Evolutionary conservation across 2,329 filamentous ascomycete genomes (phyloP), one percentile per base, ranked within the genome.

Genomic region (Ophiostoma piceae): DNA sequence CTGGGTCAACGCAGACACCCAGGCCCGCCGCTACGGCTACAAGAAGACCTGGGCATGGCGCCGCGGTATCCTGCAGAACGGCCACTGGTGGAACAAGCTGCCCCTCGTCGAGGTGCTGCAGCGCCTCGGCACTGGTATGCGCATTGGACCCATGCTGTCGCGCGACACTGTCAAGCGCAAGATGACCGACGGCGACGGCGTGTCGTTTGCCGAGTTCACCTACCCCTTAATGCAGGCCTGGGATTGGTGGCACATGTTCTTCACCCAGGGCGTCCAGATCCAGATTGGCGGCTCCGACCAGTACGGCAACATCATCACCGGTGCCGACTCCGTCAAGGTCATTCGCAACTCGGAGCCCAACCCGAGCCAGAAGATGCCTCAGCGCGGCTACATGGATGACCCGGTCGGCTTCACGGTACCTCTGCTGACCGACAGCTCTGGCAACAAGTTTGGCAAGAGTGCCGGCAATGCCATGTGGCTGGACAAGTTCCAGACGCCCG

Each of bases 201-300:
- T 99, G 90, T 96, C 94, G 0, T 91, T 96, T 75, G 90, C 92
- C 47, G 95, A 99, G 77, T 97, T 99, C 79, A 86, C 88, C 60
- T 99, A 99, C 76, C 95, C 96, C 0, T 81, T 99, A 19, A 87
- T 98, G 75, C 95, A 99, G 78, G 93, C 90, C 29, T 98, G 94
- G 90, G 95, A 99, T 78, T 99, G 94, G 87, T 98, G 92, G 92
- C 85, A 91, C 74, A 85, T 98, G 81, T 96, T 91, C 79, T 78
- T 75, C 72, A 84, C 86, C 66, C 83, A 84, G 32, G 85, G 85
- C 66, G 84, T 93, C 11, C 90, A 94, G 76, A 86, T 98, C 77
- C 93, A 99, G 80, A 92, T 99, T 68, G 95, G 95, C 71, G 95
- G 95, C 54, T 93, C 93, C 7, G 95, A 99, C 77, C 95, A 99